Base-by-base conservation (phyloP, 2,329 filamentous ascomycete species). In the Calonectria leucothoes region DNA sequence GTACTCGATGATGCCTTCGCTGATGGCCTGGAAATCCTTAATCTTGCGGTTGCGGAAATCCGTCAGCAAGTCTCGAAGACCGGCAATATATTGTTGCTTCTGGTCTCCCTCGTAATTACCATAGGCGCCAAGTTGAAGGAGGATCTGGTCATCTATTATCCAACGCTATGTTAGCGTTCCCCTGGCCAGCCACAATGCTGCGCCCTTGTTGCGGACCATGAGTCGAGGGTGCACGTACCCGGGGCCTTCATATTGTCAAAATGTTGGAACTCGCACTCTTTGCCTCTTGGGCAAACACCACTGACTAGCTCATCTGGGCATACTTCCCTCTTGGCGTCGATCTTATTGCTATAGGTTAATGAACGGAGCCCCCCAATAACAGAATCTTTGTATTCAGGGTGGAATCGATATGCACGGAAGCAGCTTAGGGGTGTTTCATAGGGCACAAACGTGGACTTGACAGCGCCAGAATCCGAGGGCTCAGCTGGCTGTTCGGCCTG, bases 301-400 rank as follows among this genome's bases (percentile, higher is more conserved):
- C 92, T 92, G 61, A 89, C 88, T 75, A 94, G 86, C 84, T 98
- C 94, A 80, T 91, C 93, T 45, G 92, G 93, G 84, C 97, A 99
- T 63, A 98, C 82, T 74, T 91, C 90, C 78, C 90, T 92, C 74
- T 91, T 88, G 29, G 92, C 89, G 82, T 98, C 92, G 84, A 99
- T 98, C 78, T 93, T 93, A 85, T 98, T 94, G 86, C 95, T 98
- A 86, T 96, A 98, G 52, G 96, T 98, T 87, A 97, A 89, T 76
- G 97, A 98, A 82, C 94, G 93, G 82, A 95, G 93, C 52, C 96
- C 96, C 75, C 93, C 93, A 70, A 91, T 83, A 71, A 98, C 92
- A 70, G 91, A 87, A 64, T 93, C 84, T 76, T 88, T 87, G 85
- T 93, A 98, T 66, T 91, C 88, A 37, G 95, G 94, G 82, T 98